Evolutionary conservation across 495 filamentous ascomycete species (phyloP).

Genomic region (Tuber melanosporum): DNA sequence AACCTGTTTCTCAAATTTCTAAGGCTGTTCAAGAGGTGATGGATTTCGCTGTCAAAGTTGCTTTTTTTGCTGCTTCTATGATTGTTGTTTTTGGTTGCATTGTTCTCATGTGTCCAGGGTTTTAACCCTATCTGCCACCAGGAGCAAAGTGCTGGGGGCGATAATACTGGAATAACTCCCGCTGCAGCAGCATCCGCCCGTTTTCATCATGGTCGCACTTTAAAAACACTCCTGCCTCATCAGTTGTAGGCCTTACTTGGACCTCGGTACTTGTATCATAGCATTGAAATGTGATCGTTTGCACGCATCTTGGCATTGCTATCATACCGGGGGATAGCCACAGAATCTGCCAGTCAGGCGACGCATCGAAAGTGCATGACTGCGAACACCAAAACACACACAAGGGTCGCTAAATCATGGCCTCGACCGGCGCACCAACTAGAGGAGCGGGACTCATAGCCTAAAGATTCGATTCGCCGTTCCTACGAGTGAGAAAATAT

Average conservation of each 20-base stretch:
- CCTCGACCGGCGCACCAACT: not conserved
- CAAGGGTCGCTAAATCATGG: not conserved
- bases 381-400: not conserved
- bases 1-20: not conserved
- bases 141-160: not conserved
- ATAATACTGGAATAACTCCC: too few species aligned
- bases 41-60: too few species aligned
- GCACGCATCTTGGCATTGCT: not conserved
- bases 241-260: not conserved
- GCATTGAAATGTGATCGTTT: not conserved
- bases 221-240: not conserved
- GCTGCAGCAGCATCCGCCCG: too few species aligned
- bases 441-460: not conserved
- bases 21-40: not conserved
- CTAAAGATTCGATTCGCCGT: not conserved
- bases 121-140: not conserved
- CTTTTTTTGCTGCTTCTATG: too few species aligned
- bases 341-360: not conserved
- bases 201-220: too few species aligned
- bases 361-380: not conserved
- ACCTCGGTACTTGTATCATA: not conserved
- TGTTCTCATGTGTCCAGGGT: not conserved
- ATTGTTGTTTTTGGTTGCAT: not conserved
- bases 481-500: not conserved
- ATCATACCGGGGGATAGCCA: not conserved